These are phyloP conservation scores for Poa pratensis DNA, from an alignment of 176 grass and related monocot genomes.

Conservation along the genomic window DNA sequence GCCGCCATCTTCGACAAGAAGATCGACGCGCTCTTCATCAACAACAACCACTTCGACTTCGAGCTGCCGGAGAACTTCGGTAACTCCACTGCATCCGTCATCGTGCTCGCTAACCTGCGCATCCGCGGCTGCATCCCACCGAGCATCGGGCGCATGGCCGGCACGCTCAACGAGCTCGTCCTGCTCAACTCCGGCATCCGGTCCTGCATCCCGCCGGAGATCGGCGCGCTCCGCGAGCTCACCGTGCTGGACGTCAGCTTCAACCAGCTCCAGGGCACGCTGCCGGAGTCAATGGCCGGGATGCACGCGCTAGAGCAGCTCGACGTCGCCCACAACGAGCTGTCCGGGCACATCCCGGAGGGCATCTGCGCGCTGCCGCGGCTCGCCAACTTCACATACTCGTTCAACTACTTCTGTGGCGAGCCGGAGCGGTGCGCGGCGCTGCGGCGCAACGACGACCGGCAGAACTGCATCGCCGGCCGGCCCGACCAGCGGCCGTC, in stretches of 20 bases:
- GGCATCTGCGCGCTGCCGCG: slow-evolving; percentile 68
- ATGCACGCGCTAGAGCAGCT: slow-evolving; percentile 72
- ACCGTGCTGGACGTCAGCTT: slow-evolving; percentile 81
- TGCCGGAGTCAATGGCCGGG: slow-evolving; percentile 66
- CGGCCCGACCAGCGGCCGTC: slow-evolving; percentile 60
- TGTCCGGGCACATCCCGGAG: slow-evolving; percentile 59
- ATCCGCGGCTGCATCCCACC: slow-evolving; percentile 61
- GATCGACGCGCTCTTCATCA: slow-evolving; percentile 86
- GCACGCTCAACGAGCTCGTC: slow-evolving; percentile 74
- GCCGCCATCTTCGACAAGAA: slow-evolving; percentile 63
- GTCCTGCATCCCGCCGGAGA: slow-evolving; percentile 73
- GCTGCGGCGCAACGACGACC: slow-evolving; percentile 59
- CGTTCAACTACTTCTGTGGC: slow-evolving; percentile 84
- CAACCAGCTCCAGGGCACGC: slow-evolving; percentile 58
- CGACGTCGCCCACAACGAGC: slow-evolving; percentile 76
- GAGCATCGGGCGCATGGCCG: slow-evolving; percentile 50
- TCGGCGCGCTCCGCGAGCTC: slow-evolving; percentile 48
- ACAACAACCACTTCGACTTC: slow-evolving; percentile 90
- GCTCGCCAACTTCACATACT: slow-evolving; percentile 82
- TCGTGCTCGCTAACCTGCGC: slow-evolving; percentile 66
- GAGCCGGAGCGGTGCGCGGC: slow-evolving; percentile 54
- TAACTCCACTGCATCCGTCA: slow-evolving; percentile 77
- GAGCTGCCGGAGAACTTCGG: slow-evolving; percentile 62
- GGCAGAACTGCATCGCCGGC: slow-evolving; percentile 70
- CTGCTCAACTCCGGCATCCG: slow-evolving; percentile 61